These are phyloP conservation scores for Penicillium sp. DNA, from an alignment of 2,329 filamentous ascomycete species.

Conservation along the genomic window DNA sequence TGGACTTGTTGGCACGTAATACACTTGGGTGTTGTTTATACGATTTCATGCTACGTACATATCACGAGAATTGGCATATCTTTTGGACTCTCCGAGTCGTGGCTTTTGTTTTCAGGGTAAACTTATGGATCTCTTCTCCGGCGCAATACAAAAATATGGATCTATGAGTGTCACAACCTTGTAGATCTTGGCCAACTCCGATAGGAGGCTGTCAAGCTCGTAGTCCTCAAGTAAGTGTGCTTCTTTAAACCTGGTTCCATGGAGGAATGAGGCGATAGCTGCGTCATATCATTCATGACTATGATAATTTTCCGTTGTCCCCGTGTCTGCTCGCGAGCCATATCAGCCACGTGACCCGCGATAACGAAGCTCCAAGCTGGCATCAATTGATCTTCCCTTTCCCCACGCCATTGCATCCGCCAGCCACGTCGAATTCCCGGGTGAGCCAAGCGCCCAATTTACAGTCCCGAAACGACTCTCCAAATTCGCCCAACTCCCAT, in stretches of 20 bases:
- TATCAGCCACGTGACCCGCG: slow-evolving; percentile 20
- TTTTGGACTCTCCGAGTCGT: background rate
- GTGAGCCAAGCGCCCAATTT: background rate
- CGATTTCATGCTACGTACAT: slow-evolving; percentile 5
- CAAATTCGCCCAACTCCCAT: slow-evolving; percentile 7
- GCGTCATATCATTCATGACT: too few relatives aligned
- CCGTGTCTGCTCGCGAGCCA: too few relatives aligned
- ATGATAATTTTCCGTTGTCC: too few relatives aligned
- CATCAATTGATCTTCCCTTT: slow-evolving; percentile 19
- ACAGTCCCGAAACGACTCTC: slow-evolving; percentile 7
- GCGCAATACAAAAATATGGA: background rate
- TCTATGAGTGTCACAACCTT: background rate
- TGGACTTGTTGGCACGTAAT: slow-evolving; percentile 2
- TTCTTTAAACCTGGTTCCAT: too few relatives aligned
- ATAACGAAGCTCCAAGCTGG: slow-evolving; percentile 28
- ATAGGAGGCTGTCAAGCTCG: too few relatives aligned
- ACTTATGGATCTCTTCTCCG: background rate
- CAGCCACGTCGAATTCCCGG: background rate
- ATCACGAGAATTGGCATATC: background rate
- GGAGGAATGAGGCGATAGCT: too few relatives aligned
- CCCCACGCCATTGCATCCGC: slow-evolving; percentile 16
- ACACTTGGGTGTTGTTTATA: slow-evolving; percentile 1
- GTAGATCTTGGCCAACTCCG: background rate
- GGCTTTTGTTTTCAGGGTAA: background rate
- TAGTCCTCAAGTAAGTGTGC: too few relatives aligned